Evolutionary conservation across 768 basidiomycete species (phyloP).

Genomic region (Pulveroboletus ravenelii): DNA sequence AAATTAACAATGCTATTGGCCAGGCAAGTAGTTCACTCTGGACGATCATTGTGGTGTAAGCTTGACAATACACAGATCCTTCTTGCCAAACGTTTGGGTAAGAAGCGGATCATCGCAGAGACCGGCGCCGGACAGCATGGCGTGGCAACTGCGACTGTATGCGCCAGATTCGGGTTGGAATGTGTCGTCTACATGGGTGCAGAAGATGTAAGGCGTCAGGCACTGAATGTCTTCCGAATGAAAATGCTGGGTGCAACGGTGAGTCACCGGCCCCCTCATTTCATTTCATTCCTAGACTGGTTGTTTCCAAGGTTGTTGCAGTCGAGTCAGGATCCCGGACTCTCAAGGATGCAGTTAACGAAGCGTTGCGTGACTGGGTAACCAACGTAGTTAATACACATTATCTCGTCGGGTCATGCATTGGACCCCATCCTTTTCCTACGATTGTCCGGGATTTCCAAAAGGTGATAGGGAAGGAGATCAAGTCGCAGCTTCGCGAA

Average conservation of each 20-base stretch:
- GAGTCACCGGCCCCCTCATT: not conserved
- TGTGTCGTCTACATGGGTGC: slow-evolving; percentile 98
- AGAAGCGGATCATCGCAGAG: slow-evolving; percentile 96
- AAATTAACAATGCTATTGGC: slow-evolving; percentile 98
- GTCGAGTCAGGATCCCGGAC: slow-evolving; percentile 93
- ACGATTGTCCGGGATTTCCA: slow-evolving; percentile 99
- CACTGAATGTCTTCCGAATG: slow-evolving; percentile 96
- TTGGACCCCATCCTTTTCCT: slow-evolving; percentile 98
- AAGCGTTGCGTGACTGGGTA: slow-evolving; percentile 98
- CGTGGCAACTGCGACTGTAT: slow-evolving; percentile 97
- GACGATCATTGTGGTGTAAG: not conserved
- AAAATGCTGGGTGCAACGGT: slow-evolving; percentile 95
- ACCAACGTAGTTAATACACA: slow-evolving; percentile 91
- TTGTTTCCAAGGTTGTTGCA: slow-evolving; percentile 68
- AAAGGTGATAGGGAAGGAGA: slow-evolving; percentile 89
- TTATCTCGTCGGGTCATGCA: slow-evolving; percentile 95
- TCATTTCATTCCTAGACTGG: not conserved
- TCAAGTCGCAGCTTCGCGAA: slow-evolving; percentile 78
- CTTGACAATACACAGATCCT: slow-evolving; percentile 56
- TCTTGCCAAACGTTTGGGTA: slow-evolving; percentile 89
- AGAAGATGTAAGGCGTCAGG: slow-evolving; percentile 94
- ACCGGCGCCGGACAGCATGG: slow-evolving; percentile 99
- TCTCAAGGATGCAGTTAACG: slow-evolving; percentile 97
- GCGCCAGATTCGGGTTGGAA: slow-evolving; percentile 92
- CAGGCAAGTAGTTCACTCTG: slow-evolving; percentile 48